Percentiles rank a stretch among this genome's conserved stretches.
phyloP scores from a whole-genome alignment of 1,139 yeast genomes.

The Taphrina wiesneri region DNA sequence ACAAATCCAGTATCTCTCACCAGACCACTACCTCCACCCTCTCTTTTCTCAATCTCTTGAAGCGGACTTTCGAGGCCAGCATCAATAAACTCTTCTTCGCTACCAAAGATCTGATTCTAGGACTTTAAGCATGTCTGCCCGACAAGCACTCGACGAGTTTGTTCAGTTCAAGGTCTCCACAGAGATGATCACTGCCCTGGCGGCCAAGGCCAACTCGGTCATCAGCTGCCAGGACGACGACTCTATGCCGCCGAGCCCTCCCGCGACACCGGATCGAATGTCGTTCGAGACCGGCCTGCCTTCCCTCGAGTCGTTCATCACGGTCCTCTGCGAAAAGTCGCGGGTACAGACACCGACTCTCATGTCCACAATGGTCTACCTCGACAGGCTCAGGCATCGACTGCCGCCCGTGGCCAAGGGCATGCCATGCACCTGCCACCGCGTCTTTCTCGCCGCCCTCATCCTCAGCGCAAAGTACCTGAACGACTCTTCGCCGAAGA shows the following conservation, averaged over 20 bases:
- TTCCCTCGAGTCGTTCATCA: conserved; percentile 65
- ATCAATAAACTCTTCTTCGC: neutral
- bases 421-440: conserved; percentile 88
- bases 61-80: neutral
- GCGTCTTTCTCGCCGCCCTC: conserved; percentile 84
- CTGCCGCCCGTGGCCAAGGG: conserved; percentile 90
- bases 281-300: conserved; percentile 42
- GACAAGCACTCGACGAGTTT: conserved; percentile 65
- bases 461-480: conserved; percentile 86
- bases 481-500: conserved; percentile 90
- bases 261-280: conserved; percentile 41
- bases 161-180: conserved; percentile 72
- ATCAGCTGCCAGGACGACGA: conserved; percentile 54
- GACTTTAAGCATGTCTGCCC: conserved; percentile 29
- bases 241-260: conserved; percentile 51
- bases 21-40: neutral
- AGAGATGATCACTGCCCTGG: conserved; percentile 80
- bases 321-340: conserved; percentile 69
- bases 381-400: conserved; percentile 69
- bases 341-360: conserved; percentile 94
- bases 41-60: neutral
- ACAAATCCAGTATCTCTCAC: neutral
- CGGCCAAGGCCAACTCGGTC: conserved; percentile 74
- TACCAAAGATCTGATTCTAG: neutral
- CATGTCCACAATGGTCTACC: conserved; percentile 84